Evolutionary conservation across 306 rosid species (phyloP).

Genomic region (Prunus davidiana): DNA sequence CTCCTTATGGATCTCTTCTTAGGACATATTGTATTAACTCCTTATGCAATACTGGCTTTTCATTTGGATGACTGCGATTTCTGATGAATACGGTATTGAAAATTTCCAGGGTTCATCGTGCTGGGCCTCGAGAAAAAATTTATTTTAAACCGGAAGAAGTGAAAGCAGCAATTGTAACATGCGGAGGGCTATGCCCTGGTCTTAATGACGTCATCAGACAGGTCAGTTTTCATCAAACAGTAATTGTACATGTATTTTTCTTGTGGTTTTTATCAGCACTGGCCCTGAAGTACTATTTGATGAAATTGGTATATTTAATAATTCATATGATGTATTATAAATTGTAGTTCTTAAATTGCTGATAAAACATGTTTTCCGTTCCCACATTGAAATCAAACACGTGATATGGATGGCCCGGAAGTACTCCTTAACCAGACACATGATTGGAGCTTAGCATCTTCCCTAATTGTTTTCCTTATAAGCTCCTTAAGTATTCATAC

Average conservation of each 20-base stretch:
- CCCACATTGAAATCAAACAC: too few species aligned
- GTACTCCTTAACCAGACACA: not conserved
- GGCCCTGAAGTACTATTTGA: not conserved
- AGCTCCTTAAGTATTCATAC: not conserved
- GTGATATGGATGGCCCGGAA: too few species aligned
- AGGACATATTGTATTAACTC: not conserved
- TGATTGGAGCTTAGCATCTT: not conserved
- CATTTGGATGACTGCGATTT: not conserved
- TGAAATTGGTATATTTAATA: not conserved
- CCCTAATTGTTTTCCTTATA: not conserved
- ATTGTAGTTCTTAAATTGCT: not conserved
- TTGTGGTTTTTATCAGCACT: not conserved
- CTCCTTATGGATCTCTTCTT: not conserved
- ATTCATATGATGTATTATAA: not conserved
- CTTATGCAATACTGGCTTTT: not conserved
- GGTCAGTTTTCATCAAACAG: constrained; percentile 38
- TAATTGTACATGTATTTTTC: not conserved
- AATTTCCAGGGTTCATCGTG: constrained; percentile 88
- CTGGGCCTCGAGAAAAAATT: constrained; percentile 98
- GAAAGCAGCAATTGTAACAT: constrained; percentile 94
- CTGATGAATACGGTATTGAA: constrained; percentile 16
- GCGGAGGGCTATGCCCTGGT: constrained; percentile 99
- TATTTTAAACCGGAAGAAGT: constrained; percentile 85
- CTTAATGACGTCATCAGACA: constrained; percentile 98
- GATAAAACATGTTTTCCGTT: not conserved